Percentiles rank a stretch among this genome's conserved stretches.
Evolutionary conservation across 306 rosid species (phyloP).

Genomic region (Quillaja saponaria): DNA sequence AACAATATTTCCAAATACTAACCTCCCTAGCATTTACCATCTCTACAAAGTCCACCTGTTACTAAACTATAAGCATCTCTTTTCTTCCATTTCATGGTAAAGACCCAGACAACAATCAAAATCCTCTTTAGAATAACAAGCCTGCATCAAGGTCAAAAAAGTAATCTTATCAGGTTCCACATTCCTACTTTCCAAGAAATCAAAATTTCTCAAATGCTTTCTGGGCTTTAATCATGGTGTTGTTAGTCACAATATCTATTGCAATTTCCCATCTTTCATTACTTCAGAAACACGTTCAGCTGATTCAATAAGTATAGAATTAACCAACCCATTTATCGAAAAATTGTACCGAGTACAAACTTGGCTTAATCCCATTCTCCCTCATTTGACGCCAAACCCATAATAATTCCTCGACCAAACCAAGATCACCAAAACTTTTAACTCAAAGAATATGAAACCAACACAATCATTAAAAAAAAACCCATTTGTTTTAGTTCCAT

Average conservation of each 20-base stretch:
- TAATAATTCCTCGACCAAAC: conserved; percentile 71
- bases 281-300: conserved; percentile 69
- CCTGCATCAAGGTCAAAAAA: conserved; percentile 73
- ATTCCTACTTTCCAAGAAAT: conserved; percentile 56
- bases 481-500: conserved; percentile 35
- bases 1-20: conserved; percentile 62
- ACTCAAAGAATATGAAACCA: conserved; percentile 60
- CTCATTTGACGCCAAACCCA: conserved; percentile 86
- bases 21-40: conserved; percentile 65
- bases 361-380: conserved; percentile 60
- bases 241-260: conserved; percentile 65
- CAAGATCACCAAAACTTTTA: conserved; percentile 57
- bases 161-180: conserved; percentile 74
- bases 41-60: conserved; percentile 67
- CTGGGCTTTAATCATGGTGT: conserved; percentile 68
- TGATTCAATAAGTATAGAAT: conserved; percentile 56
- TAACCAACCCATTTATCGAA: conserved; percentile 72
- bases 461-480: conserved; percentile 52
- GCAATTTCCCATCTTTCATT: conserved; percentile 58
- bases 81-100: conserved; percentile 82
- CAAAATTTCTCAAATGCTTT: conserved; percentile 55
- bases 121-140: conserved; percentile 60
- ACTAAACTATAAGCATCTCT: conserved; percentile 60
- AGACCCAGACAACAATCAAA: conserved; percentile 68
- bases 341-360: conserved; percentile 56